phyloP scores from a whole-genome alignment of 768 basidiomycete genomes.

The Cystofilobasidium ferigula region DNA sequence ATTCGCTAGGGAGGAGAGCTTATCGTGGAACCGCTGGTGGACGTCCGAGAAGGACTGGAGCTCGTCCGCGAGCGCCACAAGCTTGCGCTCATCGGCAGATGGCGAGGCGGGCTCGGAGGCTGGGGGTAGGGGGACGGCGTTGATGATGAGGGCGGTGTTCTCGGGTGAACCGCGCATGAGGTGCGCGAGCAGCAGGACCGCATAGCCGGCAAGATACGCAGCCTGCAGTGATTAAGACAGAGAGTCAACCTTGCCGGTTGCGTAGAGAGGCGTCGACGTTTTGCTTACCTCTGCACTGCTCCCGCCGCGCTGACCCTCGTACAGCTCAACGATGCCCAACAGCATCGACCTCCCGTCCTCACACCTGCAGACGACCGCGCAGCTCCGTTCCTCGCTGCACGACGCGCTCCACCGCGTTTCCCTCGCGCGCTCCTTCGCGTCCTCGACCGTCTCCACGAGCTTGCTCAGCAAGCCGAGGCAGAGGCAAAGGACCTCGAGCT shows the following conservation, averaged over 20 bases:
- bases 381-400: not conserved
- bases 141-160: conserved; percentile 19
- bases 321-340: conserved; percentile 6
- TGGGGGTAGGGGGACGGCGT: not conserved
- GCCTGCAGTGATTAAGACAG: not conserved
- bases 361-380: conserved; percentile 6
- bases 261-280: too few relatives aligned
- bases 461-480: conserved; percentile 17
- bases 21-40: conserved; percentile 22
- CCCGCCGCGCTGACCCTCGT: not conserved
- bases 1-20: not conserved
- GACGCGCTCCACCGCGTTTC: not conserved
- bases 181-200: conserved; percentile 17
- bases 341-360: conserved; percentile 1
- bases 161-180: conserved; percentile 2
- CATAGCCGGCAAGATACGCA: conserved; percentile 23
- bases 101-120: not conserved
- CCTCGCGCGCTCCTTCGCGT: not conserved
- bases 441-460: conserved; percentile 5
- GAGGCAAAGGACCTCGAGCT: conserved; percentile 17
- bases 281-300: conserved; percentile 13
- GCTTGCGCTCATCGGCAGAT: not conserved
- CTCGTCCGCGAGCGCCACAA: not conserved
- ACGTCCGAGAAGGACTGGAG: conserved; percentile 22
- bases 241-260: too few relatives aligned